Evolutionary conservation across 2,329 filamentous ascomycete species (phyloP).

Genomic region (Coleophoma crateriformis): DNA sequence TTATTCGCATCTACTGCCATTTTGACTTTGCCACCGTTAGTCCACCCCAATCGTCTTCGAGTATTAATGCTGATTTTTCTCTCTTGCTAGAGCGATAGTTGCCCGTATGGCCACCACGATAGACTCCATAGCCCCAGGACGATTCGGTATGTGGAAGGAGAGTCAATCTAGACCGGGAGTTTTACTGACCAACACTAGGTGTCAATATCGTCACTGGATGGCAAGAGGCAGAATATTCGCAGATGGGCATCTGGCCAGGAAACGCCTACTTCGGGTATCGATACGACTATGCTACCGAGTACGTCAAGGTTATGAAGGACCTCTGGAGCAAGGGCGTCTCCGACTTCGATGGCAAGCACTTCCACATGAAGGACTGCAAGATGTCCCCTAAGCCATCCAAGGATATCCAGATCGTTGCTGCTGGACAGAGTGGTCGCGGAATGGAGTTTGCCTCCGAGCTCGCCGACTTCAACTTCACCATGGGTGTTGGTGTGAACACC

Average conservation of each 20-base stretch:
- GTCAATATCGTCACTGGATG: slow-evolving; percentile 26
- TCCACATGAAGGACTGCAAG: slow-evolving; percentile 26
- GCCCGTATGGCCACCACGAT: slow-evolving; percentile 24
- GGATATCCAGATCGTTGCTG: slow-evolving; percentile 26
- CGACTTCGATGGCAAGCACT: slow-evolving; percentile 23
- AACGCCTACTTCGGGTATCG: slow-evolving; percentile 20
- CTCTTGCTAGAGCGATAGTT: slow-evolving; percentile 8
- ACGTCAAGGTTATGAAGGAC: slow-evolving; percentile 24
- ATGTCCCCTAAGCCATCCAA: slow-evolving; percentile 15
- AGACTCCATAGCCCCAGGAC: slow-evolving; percentile 22
- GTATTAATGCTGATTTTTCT: too few species aligned
- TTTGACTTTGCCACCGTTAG: slow-evolving; percentile 18
- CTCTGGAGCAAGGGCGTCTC: slow-evolving; percentile 22
- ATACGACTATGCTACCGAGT: slow-evolving; percentile 25
- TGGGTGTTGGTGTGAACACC: slow-evolving; percentile 26
- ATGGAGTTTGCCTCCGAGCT: slow-evolving; percentile 26
- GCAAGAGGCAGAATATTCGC: slow-evolving; percentile 23
- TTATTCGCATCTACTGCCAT: slow-evolving; percentile 22
- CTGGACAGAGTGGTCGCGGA: slow-evolving; percentile 27
- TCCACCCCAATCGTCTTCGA: too few species aligned
- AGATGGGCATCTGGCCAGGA: slow-evolving; percentile 25
- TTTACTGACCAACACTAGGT: neutral
- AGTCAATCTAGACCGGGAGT: too few species aligned
- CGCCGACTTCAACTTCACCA: slow-evolving; percentile 28
- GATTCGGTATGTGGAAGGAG: slow-evolving; percentile 11